Percentiles rank a stretch among this genome's conserved stretches.
Evolutionary conservation across 2,329 filamentous ascomycete genomes (phyloP).

Genomic region (Aspergillus luchuensis): DNA sequence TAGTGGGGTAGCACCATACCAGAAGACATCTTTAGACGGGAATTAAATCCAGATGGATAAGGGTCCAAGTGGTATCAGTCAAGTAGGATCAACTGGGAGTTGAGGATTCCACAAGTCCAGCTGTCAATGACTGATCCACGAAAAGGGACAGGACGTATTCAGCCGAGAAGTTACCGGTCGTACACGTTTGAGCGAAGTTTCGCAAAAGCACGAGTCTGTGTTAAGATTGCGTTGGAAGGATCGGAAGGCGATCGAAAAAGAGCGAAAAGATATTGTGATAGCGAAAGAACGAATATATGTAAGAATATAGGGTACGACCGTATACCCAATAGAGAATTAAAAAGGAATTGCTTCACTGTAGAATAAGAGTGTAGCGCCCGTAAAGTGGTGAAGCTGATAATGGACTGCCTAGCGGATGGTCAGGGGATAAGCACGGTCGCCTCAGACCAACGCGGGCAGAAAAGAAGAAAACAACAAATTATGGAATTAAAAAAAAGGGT

Average conservation of each 20-base stretch:
- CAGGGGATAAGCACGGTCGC: conserved; percentile 15
- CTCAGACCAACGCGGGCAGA: not conserved
- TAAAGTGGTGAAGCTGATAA: conserved; percentile 4
- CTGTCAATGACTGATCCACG: not conserved
- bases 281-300: conserved; percentile 8
- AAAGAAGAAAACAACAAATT: not conserved
- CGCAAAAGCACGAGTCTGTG: conserved; percentile 1
- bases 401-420: conserved; percentile 12
- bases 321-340: not conserved
- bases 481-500: not conserved
- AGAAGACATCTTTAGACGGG: not conserved
- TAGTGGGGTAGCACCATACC: conserved; percentile 4
- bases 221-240: not conserved
- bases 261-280: not conserved
- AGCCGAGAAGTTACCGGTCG: conserved; percentile 3
- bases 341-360: not conserved
- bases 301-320: not conserved
- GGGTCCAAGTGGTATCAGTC: not conserved
- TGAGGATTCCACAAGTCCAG: not conserved
- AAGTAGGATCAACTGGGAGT: not conserved
- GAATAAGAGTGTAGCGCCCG: not conserved
- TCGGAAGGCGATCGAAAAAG: conserved; percentile 3
- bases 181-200: conserved; percentile 11
- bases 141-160: conserved; percentile 2
- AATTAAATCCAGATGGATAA: not conserved